Conservation (phyloP, 257 asterid species). For the Lavandula angustifolia region DNA sequence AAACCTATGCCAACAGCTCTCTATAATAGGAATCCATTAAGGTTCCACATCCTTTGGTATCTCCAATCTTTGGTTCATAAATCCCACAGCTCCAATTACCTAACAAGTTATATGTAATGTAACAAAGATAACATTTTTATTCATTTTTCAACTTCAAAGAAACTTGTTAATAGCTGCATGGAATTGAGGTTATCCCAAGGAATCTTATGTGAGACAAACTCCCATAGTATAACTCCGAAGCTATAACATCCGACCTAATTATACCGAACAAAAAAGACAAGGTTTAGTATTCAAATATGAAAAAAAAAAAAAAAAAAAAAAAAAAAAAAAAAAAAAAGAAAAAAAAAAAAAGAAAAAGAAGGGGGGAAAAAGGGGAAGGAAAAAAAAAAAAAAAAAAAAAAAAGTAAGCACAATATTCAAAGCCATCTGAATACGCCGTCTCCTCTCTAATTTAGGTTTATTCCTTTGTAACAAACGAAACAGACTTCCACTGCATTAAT, state of each 20-base stretch:
- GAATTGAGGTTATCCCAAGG: conserved; percentile 97
- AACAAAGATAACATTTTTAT: too few relatives aligned
- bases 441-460: conserved; percentile 72
- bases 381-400: too few relatives aligned
- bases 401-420: conserved; percentile 90
- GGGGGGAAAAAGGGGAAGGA: too few relatives aligned
- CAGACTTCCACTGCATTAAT: conserved; percentile 80
- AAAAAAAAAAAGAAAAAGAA: too few relatives aligned
- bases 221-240: conserved; percentile 95
- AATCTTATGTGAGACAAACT: conserved; percentile 80
- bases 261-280: conserved; percentile 32
- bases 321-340: too few relatives aligned
- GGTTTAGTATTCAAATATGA: conserved; percentile 20
- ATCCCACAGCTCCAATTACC: conserved; percentile 98
- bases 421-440: conserved; percentile 90
- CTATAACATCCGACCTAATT: conserved; percentile 92
- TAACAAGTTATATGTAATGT: conserved; percentile 26
- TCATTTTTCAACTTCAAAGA: background rate
- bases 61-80: conserved; percentile 91
- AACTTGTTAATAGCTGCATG: conserved; percentile 67
- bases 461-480: conserved; percentile 81
- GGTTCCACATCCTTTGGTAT: conserved; percentile 78
- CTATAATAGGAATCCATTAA: conserved; percentile 75
- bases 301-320: too few relatives aligned
- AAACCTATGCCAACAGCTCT: conserved; percentile 88